Evolutionary conservation across 352 stramenopile species (phyloP), one percentile per base, ranked within the genome.

Genomic region (Plasmopara muralis): DNA sequence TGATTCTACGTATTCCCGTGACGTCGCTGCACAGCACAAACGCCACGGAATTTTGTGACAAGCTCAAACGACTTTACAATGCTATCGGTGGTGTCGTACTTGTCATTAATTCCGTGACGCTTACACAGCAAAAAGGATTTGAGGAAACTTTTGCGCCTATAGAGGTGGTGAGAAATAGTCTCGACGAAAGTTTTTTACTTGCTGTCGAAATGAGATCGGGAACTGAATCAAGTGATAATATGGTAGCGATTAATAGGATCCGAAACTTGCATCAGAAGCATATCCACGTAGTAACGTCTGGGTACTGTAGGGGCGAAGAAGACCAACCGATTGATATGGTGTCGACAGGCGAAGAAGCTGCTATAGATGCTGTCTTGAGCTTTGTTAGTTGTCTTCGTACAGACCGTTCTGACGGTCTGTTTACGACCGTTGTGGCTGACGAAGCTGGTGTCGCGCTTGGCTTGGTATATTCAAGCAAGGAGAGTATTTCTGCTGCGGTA

Each of bases 401-500:
- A 3, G 94, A 98, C 64, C 80, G 94, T 6, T 50, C 68, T 0
- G 94, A 98, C 64, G 82, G 86, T 18, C 65, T 98, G 0, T 97
- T 89, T 50, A 89, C 95, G 13, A 98, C 93, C 0, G 91, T 98
- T 3, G 95, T 98, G 35, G 91, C 85, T 7, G 95, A 96, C 38
- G 75, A 95, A 61, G 77, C 66, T 12, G 86, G 87, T 33, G 87
- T 97, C 41, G 83, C 77, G 14, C 62, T 93, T 3, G 95, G 95
- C 13, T 80, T 98, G 39, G 95, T 98, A 14, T 98, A 98, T 70
- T 98, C 89, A 39, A 97, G 84, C 55, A 76, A 76, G 28, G 83
- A 97, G 61, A 98, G 91, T 38, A 85, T 98, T 39, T 47, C 97
- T 37, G 75, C 83, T 9, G 83, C 93, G 3, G 70, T 98, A 15